Percentiles rank a stretch among this genome's conserved stretches.
Conservation (phyloP, 1,284 basidiomycete genomes). For the Puccinia triticina region DNA sequence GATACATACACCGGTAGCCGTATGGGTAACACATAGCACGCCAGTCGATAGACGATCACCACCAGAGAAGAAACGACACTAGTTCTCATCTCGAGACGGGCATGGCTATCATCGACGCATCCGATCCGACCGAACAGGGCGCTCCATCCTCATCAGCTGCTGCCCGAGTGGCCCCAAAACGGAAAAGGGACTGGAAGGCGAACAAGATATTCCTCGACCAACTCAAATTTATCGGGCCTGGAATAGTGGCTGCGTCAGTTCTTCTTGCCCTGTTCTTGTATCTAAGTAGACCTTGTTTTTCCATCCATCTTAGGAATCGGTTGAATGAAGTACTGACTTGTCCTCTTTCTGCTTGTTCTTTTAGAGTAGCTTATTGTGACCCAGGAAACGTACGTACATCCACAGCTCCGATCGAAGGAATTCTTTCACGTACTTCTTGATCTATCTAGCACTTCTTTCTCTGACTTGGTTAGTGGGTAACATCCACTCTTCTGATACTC, state of each 20-base stretch:
- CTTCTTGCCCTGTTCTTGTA: not conserved
- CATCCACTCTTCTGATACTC: not conserved
- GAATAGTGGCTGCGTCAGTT: conserved; percentile 61
- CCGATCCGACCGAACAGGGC: not conserved
- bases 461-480: not conserved
- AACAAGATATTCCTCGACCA: conserved; percentile 55
- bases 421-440: not conserved
- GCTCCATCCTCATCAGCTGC: not conserved
- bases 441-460: not conserved
- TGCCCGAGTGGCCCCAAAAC: not conserved
- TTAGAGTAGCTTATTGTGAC: conserved; percentile 38
- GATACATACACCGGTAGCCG: too few species aligned
- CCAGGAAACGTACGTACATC: conserved; percentile 36
- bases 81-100: too few species aligned
- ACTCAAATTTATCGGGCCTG: conserved; percentile 62
- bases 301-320: not conserved
- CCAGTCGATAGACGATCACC: too few species aligned
- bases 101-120: not conserved
- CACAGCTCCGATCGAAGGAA: not conserved
- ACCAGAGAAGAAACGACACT: too few species aligned
- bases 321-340: not conserved
- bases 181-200: not conserved
- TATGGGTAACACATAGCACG: too few species aligned
- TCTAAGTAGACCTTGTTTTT: not conserved
- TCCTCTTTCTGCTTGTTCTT: not conserved